phyloP scores from a whole-genome alignment of 2,329 filamentous ascomycete genomes.

The Colletotrichum chlorophyti region DNA sequence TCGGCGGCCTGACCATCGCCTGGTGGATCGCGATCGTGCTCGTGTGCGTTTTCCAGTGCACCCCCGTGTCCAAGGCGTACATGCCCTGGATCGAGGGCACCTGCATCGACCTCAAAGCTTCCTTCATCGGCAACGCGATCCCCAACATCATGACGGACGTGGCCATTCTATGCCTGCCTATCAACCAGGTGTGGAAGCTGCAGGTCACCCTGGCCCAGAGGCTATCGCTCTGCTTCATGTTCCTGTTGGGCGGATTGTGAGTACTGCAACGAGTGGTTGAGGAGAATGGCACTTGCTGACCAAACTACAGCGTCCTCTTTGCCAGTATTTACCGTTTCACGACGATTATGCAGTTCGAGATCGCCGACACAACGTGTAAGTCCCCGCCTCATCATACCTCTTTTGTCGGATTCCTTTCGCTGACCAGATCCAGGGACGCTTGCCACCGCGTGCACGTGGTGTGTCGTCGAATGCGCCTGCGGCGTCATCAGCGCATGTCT shows the following conservation, averaged over 20 bases:
- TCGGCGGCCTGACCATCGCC: conserved; percentile 20
- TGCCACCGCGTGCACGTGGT: conserved; percentile 39
- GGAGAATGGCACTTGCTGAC: not conserved
- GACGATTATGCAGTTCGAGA: conserved; percentile 37
- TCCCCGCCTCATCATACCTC: not conserved
- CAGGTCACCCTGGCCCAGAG: conserved; percentile 33
- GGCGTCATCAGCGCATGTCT: conserved; percentile 50
- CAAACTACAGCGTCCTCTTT: not conserved
- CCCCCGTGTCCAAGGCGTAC: conserved; percentile 45
- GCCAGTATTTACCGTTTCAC: conserved; percentile 36
- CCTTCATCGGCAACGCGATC: conserved; percentile 51
- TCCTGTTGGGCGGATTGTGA: conserved; percentile 42
- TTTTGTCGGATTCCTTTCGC: not conserved
- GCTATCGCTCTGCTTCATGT: conserved; percentile 36
- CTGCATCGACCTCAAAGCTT: conserved; percentile 47
- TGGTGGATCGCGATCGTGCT: conserved; percentile 30
- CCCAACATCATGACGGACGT: conserved; percentile 48
- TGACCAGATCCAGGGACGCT: conserved; percentile 33
- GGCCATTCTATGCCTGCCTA: conserved; percentile 38
- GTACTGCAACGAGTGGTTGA: conserved; percentile 3
- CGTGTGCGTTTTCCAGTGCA: conserved; percentile 47
- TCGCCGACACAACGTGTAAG: conserved; percentile 33
- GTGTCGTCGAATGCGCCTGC: conserved; percentile 39
- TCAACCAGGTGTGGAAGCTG: conserved; percentile 37
- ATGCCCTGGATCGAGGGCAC: conserved; percentile 38